These are phyloP conservation scores for Fusarium redolens DNA, from an alignment of 2,329 filamentous ascomycete species.

Conservation along the genomic window DNA sequence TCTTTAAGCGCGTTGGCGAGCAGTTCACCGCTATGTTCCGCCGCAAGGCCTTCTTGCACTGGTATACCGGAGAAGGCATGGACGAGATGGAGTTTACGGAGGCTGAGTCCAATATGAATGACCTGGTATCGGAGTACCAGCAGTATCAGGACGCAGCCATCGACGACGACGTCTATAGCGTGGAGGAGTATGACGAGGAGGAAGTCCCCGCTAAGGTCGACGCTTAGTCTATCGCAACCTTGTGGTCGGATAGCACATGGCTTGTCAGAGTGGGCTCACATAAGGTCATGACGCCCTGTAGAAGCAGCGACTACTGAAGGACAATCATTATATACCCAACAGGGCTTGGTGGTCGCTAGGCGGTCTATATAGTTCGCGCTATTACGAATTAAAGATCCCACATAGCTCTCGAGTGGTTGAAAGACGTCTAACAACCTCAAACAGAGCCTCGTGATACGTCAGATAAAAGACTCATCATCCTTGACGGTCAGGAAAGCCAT, in stretches of 20 bases:
- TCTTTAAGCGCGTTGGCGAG: constrained; percentile 99
- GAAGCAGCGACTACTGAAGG: constrained; percentile 1
- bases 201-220: constrained; percentile 69
- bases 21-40: constrained; percentile 99
- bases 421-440: neutral
- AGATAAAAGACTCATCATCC: neutral
- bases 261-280: constrained; percentile 1
- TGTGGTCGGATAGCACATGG: constrained; percentile 2
- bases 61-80: constrained; percentile 99
- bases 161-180: constrained; percentile 77
- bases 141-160: constrained; percentile 99
- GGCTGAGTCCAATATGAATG: constrained; percentile 99
- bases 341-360: neutral
- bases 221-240: constrained; percentile 2
- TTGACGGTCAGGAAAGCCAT: neutral
- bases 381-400: neutral
- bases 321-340: neutral
- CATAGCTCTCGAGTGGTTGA: neutral
- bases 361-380: neutral
- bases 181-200: constrained; percentile 94
- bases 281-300: neutral
- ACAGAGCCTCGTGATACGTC: neutral
- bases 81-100: constrained; percentile 99
- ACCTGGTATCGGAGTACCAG: constrained; percentile 99
- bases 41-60: constrained; percentile 99